phyloP scores from a whole-genome alignment of 768 basidiomycete species.

The Candolleomyces eurysporus region DNA sequence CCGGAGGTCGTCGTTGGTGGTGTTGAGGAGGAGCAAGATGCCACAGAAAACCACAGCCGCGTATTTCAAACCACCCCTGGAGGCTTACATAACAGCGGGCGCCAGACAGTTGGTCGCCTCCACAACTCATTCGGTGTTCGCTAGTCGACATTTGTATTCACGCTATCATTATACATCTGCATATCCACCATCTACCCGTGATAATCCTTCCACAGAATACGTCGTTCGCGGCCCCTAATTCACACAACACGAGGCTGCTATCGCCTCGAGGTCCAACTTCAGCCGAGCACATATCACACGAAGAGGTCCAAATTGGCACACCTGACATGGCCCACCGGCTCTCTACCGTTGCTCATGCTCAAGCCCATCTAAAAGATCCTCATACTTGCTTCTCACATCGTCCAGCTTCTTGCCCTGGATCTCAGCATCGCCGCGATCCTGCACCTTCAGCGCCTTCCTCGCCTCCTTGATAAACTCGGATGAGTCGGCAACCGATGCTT shows the following conservation, averaged over 20 bases:
- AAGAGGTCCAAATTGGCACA: not conserved
- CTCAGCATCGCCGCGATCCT: conserved; percentile 52
- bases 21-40: not conserved
- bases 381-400: conserved; percentile 49
- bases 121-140: not conserved
- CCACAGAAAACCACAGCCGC: not conserved
- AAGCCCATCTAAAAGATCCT: conserved; percentile 46
- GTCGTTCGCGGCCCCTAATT: not conserved
- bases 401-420: conserved; percentile 55
- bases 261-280: not conserved
- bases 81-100: conserved; percentile 1
- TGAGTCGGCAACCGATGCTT: conserved; percentile 49
- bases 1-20: not conserved
- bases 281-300: conserved; percentile 1
- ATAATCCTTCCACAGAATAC: not conserved
- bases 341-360: conserved; percentile 5
- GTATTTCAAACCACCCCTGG: not conserved
- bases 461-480: conserved; percentile 59
- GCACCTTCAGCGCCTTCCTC: conserved; percentile 53
- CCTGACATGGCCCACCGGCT: not conserved
- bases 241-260: not conserved
- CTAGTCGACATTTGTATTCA: too few relatives aligned
- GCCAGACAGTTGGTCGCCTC: not conserved
- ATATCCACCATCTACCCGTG: not conserved
- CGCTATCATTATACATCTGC: not conserved